These are phyloP conservation scores for Penicillium taxi DNA, from an alignment of 495 filamentous ascomycete genomes.

Conservation along the genomic window DNA sequence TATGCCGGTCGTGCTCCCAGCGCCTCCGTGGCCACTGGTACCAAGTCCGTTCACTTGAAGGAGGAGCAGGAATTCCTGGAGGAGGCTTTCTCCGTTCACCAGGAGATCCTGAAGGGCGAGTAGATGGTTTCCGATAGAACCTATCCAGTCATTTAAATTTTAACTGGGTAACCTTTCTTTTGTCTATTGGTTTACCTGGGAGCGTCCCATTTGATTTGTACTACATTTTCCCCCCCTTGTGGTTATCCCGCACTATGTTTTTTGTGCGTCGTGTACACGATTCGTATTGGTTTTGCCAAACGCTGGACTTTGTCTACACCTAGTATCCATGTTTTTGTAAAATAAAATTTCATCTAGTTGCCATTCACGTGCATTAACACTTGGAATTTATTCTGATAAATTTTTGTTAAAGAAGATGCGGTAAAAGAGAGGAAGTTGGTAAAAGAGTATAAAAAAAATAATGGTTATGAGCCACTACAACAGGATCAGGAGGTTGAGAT, in stretches of 20 bases:
- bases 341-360: constrained; percentile 22
- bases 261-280: constrained; percentile 18
- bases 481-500: too few species aligned
- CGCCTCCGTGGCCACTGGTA: constrained; percentile 84
- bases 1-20: constrained; percentile 90
- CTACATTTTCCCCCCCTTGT: constrained; percentile 18
- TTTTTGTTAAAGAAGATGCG: too few species aligned
- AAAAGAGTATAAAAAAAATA: too few species aligned
- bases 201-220: constrained; percentile 29
- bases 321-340: constrained; percentile 21
- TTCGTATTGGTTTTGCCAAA: constrained; percentile 23
- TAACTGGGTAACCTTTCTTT: constrained; percentile 17
- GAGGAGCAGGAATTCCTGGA: constrained; percentile 89
- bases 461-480: too few species aligned
- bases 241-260: constrained; percentile 21
- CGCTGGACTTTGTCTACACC: constrained; percentile 18
- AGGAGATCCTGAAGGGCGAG: constrained; percentile 52
- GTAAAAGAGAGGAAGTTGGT: too few species aligned
- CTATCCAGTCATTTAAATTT: constrained; percentile 5
- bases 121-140: constrained; percentile 20
- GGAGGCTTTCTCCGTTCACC: constrained; percentile 57
- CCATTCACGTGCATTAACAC: too few species aligned
- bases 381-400: too few species aligned
- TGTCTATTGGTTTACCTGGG: constrained; percentile 23
- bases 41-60: constrained; percentile 82